phyloP scores from a whole-genome alignment of 208 protist genomes.

The Leishmania aethiopica region DNA sequence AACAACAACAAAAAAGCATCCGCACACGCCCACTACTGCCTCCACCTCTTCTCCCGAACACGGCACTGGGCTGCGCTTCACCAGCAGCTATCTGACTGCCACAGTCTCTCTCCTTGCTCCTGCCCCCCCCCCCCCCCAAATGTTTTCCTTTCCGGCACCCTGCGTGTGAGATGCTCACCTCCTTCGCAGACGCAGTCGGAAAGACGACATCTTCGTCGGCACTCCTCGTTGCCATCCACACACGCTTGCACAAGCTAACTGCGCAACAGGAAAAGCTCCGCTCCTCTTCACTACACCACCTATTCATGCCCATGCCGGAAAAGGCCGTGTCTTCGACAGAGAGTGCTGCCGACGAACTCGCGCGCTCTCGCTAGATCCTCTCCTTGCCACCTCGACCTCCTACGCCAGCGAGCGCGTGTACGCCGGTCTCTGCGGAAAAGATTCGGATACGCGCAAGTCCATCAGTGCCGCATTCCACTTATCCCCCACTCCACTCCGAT shows the following conservation, averaged over 20 bases:
- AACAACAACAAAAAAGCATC: too few relatives aligned
- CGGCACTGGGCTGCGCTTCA: too few relatives aligned
- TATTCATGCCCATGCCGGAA: not conserved
- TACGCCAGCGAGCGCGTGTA: not conserved
- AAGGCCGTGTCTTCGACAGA: not conserved
- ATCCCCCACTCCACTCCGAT: not conserved
- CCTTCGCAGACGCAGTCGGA: too few relatives aligned
- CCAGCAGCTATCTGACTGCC: too few relatives aligned
- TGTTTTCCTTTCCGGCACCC: too few relatives aligned
- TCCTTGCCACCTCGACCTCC: not conserved
- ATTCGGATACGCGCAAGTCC: not conserved
- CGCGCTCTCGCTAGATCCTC: not conserved
- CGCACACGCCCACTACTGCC: too few relatives aligned
- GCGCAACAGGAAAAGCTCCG: not conserved
- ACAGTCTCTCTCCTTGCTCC: too few relatives aligned
- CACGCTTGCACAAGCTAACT: not conserved
- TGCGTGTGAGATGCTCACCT: too few relatives aligned
- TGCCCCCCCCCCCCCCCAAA: too few relatives aligned
- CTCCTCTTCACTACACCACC: not conserved
- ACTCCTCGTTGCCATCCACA: not conserved
- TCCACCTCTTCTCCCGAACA: too few relatives aligned
- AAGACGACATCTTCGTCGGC: too few relatives aligned
- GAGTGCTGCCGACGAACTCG: not conserved
- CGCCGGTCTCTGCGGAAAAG: not conserved
- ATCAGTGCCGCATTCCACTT: not conserved